Percentiles rank a stretch among this genome's conserved stretches.
phyloP scores from a whole-genome alignment of 805 yeast genomes.

The Babjeviella inositovora region DNA sequence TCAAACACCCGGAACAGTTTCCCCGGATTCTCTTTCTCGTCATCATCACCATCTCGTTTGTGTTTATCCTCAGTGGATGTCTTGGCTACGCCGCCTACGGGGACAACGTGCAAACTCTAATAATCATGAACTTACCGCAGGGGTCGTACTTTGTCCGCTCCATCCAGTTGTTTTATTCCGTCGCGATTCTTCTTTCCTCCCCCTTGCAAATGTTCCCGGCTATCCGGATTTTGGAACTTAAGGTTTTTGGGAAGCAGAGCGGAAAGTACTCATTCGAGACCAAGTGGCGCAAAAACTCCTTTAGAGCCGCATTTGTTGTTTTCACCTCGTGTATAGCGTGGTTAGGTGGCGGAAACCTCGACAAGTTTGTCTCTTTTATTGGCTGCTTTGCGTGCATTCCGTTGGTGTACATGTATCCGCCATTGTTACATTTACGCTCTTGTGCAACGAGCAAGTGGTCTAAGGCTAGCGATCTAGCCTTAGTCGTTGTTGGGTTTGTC shows the following conservation, averaged over 20 bases:
- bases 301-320: slow-evolving; percentile 36
- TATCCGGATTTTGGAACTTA: slow-evolving; percentile 52
- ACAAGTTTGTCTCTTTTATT: slow-evolving; percentile 61
- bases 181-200: slow-evolving; percentile 62
- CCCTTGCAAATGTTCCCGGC: slow-evolving; percentile 78
- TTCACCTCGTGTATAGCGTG: slow-evolving; percentile 43
- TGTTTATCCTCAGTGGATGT: slow-evolving; percentile 49
- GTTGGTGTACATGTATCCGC: slow-evolving; percentile 75
- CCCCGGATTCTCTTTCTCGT: slow-evolving; percentile 51
- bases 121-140: slow-evolving; percentile 60
- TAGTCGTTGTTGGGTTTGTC: slow-evolving; percentile 38
- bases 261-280: slow-evolving; percentile 37
- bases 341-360: slow-evolving; percentile 54
- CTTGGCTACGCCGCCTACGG: slow-evolving; percentile 66
- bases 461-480: slow-evolving; percentile 25
- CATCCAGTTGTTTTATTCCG: slow-evolving; percentile 57
- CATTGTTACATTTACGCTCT: slow-evolving; percentile 50
- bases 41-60: slow-evolving; percentile 39
- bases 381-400: slow-evolving; percentile 83
- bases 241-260: slow-evolving; percentile 31
- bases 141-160: slow-evolving; percentile 39
- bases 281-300: slow-evolving; percentile 54
- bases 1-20: slow-evolving; percentile 60
- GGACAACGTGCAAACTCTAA: slow-evolving; percentile 43
- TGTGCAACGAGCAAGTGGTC: slow-evolving; percentile 21